These are phyloP conservation scores for Rosa chinensis DNA, from an alignment of 306 rosid genomes.

Conservation along the genomic window DNA sequence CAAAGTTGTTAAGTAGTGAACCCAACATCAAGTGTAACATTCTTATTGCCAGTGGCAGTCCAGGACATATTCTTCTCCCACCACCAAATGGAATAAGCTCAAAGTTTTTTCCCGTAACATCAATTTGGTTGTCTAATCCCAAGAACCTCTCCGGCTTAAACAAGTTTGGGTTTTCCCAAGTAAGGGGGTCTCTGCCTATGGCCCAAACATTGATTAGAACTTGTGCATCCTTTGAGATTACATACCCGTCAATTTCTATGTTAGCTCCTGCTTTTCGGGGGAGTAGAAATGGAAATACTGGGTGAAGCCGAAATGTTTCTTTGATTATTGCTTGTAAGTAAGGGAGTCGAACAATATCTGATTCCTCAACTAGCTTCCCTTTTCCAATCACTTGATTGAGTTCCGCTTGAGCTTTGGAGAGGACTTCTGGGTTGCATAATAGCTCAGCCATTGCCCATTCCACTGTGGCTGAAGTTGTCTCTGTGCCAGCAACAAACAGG, in stretches of 20 bases:
- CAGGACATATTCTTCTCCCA: conserved; percentile 46
- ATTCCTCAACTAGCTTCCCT: conserved; percentile 13
- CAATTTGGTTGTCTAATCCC: conserved; percentile 9
- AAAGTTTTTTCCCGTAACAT: conserved; percentile 27
- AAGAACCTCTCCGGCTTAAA: conserved; percentile 27
- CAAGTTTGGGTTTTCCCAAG: conserved; percentile 15
- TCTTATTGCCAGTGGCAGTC: conserved; percentile 29
- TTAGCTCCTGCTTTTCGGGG: conserved; percentile 24
- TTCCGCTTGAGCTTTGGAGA: conserved; percentile 8
- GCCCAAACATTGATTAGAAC: conserved; percentile 30
- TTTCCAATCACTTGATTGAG: neutral
- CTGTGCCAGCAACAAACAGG: conserved; percentile 21
- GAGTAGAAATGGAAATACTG: neutral
- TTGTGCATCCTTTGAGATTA: conserved; percentile 27
- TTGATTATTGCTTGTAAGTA: conserved; percentile 20
- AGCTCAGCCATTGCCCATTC: conserved; percentile 29
- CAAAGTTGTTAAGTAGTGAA: conserved; percentile 33
- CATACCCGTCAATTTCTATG: conserved; percentile 11
- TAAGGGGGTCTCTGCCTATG: conserved; percentile 21
- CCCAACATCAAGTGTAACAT: conserved; percentile 43
- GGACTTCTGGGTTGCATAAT: neutral
- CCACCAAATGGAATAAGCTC: conserved; percentile 45
- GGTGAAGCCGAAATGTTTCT: conserved; percentile 18
- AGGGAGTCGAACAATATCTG: conserved; percentile 5
- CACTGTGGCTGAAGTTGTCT: conserved; percentile 18